Evolutionary conservation across 2,329 filamentous ascomycete species (phyloP), one percentile per base, ranked within the genome.

Genomic region (Huntiella moniliformis): DNA sequence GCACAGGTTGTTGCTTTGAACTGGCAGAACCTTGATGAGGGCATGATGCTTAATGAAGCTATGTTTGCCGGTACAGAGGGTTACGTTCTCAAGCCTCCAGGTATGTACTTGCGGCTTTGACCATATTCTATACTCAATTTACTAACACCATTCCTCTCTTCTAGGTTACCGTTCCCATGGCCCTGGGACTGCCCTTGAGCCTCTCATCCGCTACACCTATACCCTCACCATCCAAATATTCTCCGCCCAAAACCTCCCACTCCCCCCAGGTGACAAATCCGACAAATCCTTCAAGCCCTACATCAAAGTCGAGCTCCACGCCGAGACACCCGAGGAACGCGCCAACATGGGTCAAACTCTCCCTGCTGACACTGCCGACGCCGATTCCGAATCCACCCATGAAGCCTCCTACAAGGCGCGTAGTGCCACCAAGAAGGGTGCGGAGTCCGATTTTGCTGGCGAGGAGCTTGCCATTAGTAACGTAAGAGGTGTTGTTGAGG

Each of bases 11-110:
- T 92, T 1, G 87, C 87, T 0, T 66, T 96, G 50, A 95, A 95
- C 62, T 96, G 87, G 84, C 87, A 96, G 61, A 79, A 78, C 51
- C 78, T 82, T 60, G 86, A 95, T 56, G 80, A 84, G 54, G 86
- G 84, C 31, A 92, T 92, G 79, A 95, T 95, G 88, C 71, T 94
- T 11, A 95, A 95, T 57, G 79, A 91, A 56, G 87, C 76, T 54
- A 91, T 93, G 84, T 94, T 94, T 60, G 72, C 76, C 1, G 82
- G 79, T 8, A 83, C 82, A 0, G 70, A 70, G n/a, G 87, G 87
- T 16, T 95, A 86, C 66, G 77, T 91, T 1, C 67, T 93, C 36
- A 95, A 95, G 60, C 87, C 87, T 0, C 63, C 71, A 52, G 82
- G 80, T 68, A 56, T 38, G 55, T 50, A 11, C 17, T 10, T n/a